These are phyloP conservation scores for Acmispon strigosus DNA, from an alignment of 306 rosid genomes.

Conservation along the genomic window DNA sequence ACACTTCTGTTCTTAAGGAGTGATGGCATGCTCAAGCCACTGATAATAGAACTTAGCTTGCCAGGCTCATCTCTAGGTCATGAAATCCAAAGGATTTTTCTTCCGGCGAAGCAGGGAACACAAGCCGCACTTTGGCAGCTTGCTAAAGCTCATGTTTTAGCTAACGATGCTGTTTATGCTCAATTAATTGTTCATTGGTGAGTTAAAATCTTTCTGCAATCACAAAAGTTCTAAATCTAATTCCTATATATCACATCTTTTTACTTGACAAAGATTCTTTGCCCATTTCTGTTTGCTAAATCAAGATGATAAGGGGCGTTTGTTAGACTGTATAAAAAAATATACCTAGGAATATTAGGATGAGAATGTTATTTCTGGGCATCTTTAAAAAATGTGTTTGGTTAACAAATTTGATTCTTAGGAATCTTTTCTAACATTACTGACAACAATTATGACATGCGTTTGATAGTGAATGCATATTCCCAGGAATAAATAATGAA, in stretches of 20 bases:
- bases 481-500: too few relatives aligned
- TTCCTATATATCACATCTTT: not conserved
- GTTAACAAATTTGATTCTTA: too few relatives aligned
- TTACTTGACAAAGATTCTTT: not conserved
- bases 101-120: conserved; percentile 47
- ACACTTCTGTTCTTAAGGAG: conserved; percentile 53
- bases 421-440: too few relatives aligned
- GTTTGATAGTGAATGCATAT: too few relatives aligned
- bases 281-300: not conserved
- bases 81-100: conserved; percentile 30
- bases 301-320: too few relatives aligned
- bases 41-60: conserved; percentile 66
- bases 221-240: not conserved
- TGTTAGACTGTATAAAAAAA: too few relatives aligned
- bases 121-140: conserved; percentile 76
- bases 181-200: conserved; percentile 73
- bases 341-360: too few relatives aligned
- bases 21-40: conserved; percentile 58
- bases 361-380: too few relatives aligned
- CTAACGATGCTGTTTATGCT: conserved; percentile 57
- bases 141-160: conserved; percentile 70
- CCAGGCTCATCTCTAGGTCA: conserved; percentile 15
- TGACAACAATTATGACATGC: too few relatives aligned
- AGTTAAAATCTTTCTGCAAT: conserved; percentile 22
- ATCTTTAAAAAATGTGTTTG: too few relatives aligned